Base-by-base conservation (phyloP, 2,329 filamentous ascomycete species). In the Cladosporium velox region DNA sequence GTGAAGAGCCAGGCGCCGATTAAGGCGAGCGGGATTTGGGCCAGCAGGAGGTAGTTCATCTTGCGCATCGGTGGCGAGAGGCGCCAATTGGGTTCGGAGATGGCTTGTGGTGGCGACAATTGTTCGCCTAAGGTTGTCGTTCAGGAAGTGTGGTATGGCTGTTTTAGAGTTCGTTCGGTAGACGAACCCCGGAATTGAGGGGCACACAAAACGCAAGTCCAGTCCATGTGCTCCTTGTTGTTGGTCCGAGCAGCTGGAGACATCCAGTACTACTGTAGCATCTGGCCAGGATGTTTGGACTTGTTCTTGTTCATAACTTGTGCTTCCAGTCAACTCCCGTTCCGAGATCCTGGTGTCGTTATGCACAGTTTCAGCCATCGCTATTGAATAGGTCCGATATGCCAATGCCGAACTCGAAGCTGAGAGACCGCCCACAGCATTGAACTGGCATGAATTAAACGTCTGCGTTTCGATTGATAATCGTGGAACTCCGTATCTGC, bases 1-100 rank as follows among this genome's bases (percentile, higher is more conserved):
- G 81, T 83, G 71, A 82, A 82, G 66, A 83, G 73, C 81, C 81
- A 84, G 65, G 83, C 71, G 57, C 74, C 75, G 44, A 81, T 71
- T 54, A 82, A 63, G 32, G 82, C 72, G 44, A 81, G 66, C 59
- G 82, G 81, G 62, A 82, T 64, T 51, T 75, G 73, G 34, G 74
- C 74, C 54, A 77, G 75, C 28, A 74, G 69, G 34, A 79, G 65
- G 77, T 77, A 80, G 66, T 79, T 76, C 80, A 83, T 82, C 5
- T 66, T 72, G 52, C 8, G 41, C 41, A 47, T 47, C 41, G n/a
- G 12, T 21, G n/a, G 41, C n/a, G 41, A 47, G 41, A 47, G n/a
- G n/a, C 41, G n/a, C n/a, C 41, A 15, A 11, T 11, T 47, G 41
- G 4, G n/a, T 24, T 12, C 21, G 41, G 41, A 12, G 8, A 47